Base-by-base conservation (phyloP, 176 grass and related monocot species). In the Eleusine indica region DNA sequence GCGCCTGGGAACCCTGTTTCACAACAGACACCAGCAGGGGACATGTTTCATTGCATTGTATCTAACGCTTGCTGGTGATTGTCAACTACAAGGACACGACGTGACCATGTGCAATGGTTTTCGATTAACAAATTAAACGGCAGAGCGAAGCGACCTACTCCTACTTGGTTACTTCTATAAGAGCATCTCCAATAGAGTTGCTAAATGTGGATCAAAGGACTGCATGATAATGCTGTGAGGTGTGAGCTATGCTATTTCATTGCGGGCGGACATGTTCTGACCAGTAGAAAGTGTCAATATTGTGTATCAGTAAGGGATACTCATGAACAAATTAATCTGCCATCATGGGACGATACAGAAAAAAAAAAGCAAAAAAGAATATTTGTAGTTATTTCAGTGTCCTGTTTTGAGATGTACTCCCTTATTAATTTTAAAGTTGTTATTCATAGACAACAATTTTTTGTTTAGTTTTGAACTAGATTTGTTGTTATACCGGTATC, bases 1-100 rank as follows among this genome's bases (percentile, higher is more conserved):
- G 60, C 87, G 1, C 96, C 96, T 0, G 96, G 96, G 70, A 99
- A 96, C 18, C 96, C 96, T 99, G 90, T 66, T 80, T 77, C 39
- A 83, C 54, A n/a, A 80, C 54, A n/a, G 7, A 39, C 5, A 53
- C 14, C 25, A 51, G 4, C 2, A 56, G 53, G 18, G 32, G 2
- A 35, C 53, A 57, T 57, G 16, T 57, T 18, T 57, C 4, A 2
- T 52, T 42, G 35, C 16, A 7, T 46, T 29, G 11, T 18, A 1
- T 28, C 29, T 13, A 35, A 19, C 18, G 15, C 0, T 52, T 30
- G 38, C 51, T 68, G 30, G 18, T 9, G 52, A 54, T 6, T 17
- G 19, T 18, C 3, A 56, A 56, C 40, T 49, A 75, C 21, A 35
- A 35, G 32, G 21, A 42, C 53, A 13, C 56, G 16, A 54, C 43